Conservation (phyloP, 2,329 filamentous ascomycete species). For the Arthrobotrys pseudoclavata region DNA sequence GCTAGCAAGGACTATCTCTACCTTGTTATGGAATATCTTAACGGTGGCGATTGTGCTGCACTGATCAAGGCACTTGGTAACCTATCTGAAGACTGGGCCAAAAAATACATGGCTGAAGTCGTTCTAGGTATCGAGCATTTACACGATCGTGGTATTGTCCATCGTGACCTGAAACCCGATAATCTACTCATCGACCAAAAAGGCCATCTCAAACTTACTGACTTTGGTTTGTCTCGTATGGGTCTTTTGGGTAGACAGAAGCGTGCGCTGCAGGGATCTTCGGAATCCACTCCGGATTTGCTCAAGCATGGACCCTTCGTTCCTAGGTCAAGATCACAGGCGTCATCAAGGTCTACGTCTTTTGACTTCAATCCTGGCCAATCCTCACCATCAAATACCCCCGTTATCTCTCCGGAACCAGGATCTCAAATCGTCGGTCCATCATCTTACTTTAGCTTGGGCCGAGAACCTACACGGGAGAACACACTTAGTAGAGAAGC, state of each 20-base stretch:
- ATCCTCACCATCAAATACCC: conserved; percentile 85
- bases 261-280: conserved; percentile 81
- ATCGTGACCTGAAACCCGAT: conserved; percentile 96
- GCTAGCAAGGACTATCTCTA: conserved; percentile 99
- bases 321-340: conserved; percentile 81
- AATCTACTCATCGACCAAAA: conserved; percentile 97
- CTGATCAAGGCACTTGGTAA: conserved; percentile 94
- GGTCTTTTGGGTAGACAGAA: conserved; percentile 96
- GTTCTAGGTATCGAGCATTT: conserved; percentile 97
- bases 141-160: conserved; percentile 93
- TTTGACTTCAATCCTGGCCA: conserved; percentile 83
- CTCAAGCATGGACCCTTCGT: conserved; percentile 93
- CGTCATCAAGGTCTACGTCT: conserved; percentile 91
- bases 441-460: conserved; percentile 92
- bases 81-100: conserved; percentile 95
- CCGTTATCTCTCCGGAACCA: conserved; percentile 85
- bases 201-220: conserved; percentile 94
- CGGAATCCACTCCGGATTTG: conserved; percentile 90
- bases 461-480: conserved; percentile 74
- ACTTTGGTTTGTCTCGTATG: conserved; percentile 97
- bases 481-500: conserved; percentile 67
- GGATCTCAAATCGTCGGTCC: conserved; percentile 76
- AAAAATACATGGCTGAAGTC: conserved; percentile 96
- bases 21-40: conserved; percentile 98
- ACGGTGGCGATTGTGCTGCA: conserved; percentile 96